Conservation (phyloP, 192 early-diverging fungal genomes). For the Coemansia erecta region DNA sequence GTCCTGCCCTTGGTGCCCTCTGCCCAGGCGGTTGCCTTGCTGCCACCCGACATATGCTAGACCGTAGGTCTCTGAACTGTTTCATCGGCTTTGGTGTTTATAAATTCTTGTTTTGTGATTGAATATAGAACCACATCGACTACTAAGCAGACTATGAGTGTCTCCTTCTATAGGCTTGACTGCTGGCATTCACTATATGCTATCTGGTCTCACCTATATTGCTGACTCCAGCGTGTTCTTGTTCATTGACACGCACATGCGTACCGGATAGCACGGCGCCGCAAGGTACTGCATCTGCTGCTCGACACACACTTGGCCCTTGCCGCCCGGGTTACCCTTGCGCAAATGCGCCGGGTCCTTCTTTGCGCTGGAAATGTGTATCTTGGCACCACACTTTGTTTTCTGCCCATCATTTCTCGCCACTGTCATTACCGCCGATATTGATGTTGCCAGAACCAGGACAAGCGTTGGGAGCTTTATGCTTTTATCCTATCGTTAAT, state of each 20-base stretch:
- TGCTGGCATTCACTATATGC: background rate
- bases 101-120: no score
- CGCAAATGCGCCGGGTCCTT: constrained; percentile 10
- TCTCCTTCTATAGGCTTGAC: no score
- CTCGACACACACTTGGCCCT: constrained; percentile 7
- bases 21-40: background rate
- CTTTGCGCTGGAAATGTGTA: constrained; percentile 6
- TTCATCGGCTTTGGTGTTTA: no score
- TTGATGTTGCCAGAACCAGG: no score
- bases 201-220: background rate
- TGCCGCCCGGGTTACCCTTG: constrained; percentile 7
- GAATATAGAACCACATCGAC: no score
- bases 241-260: constrained; percentile 9
- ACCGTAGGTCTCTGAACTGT: constrained; percentile 10
- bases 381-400: background rate
- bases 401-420: no score
- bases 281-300: constrained; percentile 13
- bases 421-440: no score
- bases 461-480: no score
- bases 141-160: no score
- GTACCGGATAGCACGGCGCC: constrained; percentile 19
- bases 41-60: constrained; percentile 22
- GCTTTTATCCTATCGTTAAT: no score
- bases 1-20: background rate
- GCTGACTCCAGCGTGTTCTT: constrained; percentile 1